Percentiles rank a stretch among this genome's conserved stretches.
These are phyloP conservation scores for Malassezia psittaci DNA, from an alignment of 1,284 basidiomycete species.

Conservation along the genomic window DNA sequence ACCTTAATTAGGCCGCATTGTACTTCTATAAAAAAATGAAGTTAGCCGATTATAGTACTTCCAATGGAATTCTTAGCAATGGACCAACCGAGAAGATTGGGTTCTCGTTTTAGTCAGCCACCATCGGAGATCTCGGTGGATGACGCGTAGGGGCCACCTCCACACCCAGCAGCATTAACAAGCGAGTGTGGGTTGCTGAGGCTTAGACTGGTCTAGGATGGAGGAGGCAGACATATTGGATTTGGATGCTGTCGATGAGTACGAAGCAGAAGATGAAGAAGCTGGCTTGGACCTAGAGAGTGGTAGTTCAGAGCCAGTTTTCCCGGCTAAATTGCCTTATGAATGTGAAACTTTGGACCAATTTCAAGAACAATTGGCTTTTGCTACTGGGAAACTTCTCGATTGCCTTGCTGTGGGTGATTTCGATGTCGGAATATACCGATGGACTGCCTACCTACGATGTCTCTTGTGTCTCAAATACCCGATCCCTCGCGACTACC, in stretches of 20 bases:
- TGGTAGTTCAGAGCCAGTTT: constrained; percentile 4
- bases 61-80: no score
- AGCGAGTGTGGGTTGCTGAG: no score
- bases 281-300: constrained; percentile 4
- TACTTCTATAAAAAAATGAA: background rate
- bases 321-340: constrained; percentile 58
- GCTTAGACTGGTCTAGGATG: background rate
- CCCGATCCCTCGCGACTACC: constrained; percentile 52
- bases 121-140: no score
- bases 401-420: constrained; percentile 72
- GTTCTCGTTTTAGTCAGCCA: no score
- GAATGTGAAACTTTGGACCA: constrained; percentile 65
- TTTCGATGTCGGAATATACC: constrained; percentile 51
- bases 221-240: constrained; percentile 1
- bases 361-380: constrained; percentile 70
- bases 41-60: no score
- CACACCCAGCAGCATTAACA: background rate
- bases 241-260: constrained; percentile 23
- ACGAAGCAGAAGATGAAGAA: constrained; percentile 52
- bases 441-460: constrained; percentile 50
- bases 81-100: no score
- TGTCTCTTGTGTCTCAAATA: constrained; percentile 46
- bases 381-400: constrained; percentile 62
- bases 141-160: background rate
- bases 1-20: background rate